Base-by-base conservation (phyloP, 768 basidiomycete genomes). In the Hirschioporus abietinus region DNA sequence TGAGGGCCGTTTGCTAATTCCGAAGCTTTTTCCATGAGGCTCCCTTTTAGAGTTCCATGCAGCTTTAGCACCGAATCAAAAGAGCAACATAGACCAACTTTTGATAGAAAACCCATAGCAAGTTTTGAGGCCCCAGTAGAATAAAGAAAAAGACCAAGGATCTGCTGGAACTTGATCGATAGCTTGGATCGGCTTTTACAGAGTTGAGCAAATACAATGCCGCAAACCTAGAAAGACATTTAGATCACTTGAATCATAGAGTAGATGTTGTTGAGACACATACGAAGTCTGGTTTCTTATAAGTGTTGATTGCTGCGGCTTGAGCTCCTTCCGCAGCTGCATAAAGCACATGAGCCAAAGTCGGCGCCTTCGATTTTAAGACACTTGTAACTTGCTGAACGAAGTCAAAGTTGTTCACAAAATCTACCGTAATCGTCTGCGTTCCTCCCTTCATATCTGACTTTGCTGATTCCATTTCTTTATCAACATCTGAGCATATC, bases 11-110 rank as follows among this genome's bases (percentile, higher is more conserved):
- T 25, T 25, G 60, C 60, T 2, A 61, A 1, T 9, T 61, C 23
- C 60, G 25, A 25, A 25, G 60, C 60, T 24, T 34, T 61, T 15
- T 25, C 24, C 9, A 61, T 5, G 15, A 61, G 24, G 24, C 7
- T 5, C 17, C 3, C 18, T 15, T 25, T 34, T 8, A 61, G 17
- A 2, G 5, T 34, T 34, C 64, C 27, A 20, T 72, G 69, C 18
- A 65, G 72, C 0, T 70, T 67, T 0, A 73, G 64, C 25, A 78
- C 35, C 27, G 67, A 71, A 1, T 68, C 66, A 65, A 79, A 80
- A 66, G 77, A 78, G 60, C 74, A 72, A 0, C 68, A 71, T 15
- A 77, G 30, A 0, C 78, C 77, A 1, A 78, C 36, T 27, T 71
- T 69, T 1, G 74, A 73, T 1, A 79, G 20, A 20, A 52, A 52